These are phyloP conservation scores for Heterobasidion parviporum DNA, from an alignment of 1,284 basidiomycete species.

Conservation along the genomic window DNA sequence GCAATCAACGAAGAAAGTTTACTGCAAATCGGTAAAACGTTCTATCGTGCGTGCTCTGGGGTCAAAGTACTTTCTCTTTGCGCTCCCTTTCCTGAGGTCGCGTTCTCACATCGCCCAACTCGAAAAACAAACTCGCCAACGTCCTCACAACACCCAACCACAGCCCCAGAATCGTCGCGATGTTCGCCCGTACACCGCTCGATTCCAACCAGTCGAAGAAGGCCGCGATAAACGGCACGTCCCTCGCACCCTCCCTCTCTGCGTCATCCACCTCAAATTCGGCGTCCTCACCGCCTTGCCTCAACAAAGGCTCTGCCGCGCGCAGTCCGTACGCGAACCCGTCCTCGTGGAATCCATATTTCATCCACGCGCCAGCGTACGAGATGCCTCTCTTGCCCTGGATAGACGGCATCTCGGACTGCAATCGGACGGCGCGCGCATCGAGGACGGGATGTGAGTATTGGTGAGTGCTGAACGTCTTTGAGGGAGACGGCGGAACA, in stretches of 20 bases:
- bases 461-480: constrained; percentile 42
- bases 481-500: constrained; percentile 45
- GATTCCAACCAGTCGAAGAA: background rate
- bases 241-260: background rate
- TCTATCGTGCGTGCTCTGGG: too few species aligned
- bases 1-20: too few species aligned
- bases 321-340: constrained; percentile 63
- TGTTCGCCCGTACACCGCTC: background rate
- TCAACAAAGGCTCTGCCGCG: constrained; percentile 21
- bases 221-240: background rate
- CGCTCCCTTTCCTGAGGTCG: too few species aligned
- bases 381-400: constrained; percentile 61
- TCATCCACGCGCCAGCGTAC: constrained; percentile 75
- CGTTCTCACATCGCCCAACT: background rate
- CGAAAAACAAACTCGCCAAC: background rate
- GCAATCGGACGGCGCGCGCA: constrained; percentile 47
- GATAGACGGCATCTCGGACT: constrained; percentile 44
- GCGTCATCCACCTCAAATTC: background rate
- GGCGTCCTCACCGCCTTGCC: background rate
- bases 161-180: background rate
- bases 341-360: constrained; percentile 80
- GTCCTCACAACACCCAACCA: background rate
- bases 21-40: too few species aligned
- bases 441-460: constrained; percentile 70
- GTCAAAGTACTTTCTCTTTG: too few species aligned